Conservation (phyloP, 768 basidiomycete genomes). For the Leccinum disarticulatum region DNA sequence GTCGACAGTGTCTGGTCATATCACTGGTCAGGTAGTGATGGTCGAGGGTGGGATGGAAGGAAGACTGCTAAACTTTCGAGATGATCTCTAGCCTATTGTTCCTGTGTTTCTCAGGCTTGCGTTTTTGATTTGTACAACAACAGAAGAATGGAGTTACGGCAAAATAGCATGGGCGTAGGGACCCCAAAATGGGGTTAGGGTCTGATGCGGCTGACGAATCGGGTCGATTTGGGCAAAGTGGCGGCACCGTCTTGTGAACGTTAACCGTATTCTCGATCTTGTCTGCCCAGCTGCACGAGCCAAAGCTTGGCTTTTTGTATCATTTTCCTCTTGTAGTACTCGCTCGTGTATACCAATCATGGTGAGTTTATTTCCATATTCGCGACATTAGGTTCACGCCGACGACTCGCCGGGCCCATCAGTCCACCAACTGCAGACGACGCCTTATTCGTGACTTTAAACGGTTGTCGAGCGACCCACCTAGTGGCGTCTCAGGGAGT, state of each 20-base stretch:
- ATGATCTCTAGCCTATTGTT: constrained; percentile 26
- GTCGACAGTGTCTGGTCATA: constrained; percentile 61
- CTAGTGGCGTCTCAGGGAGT: constrained; percentile 93
- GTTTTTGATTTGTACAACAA: neutral
- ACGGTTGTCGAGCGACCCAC: constrained; percentile 90
- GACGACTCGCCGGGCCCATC: neutral
- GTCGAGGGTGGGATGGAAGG: constrained; percentile 82
- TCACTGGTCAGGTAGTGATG: constrained; percentile 70
- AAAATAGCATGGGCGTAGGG: neutral
- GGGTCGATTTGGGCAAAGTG: neutral
- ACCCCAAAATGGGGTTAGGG: constrained; percentile 25
- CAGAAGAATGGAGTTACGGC: too few relatives aligned
- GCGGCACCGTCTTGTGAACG: neutral
- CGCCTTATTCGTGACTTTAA: constrained; percentile 99
- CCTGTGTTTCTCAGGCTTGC: neutral
- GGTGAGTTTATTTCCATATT: constrained; percentile 14
- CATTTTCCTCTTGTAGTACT: neutral
- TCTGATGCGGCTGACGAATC: constrained; percentile 25
- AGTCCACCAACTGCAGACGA: constrained; percentile 94
- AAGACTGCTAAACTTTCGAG: constrained; percentile 43
- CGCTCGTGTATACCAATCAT: constrained; percentile 12
- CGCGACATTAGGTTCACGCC: neutral
- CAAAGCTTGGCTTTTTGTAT: neutral
- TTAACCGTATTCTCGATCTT: constrained; percentile 8
- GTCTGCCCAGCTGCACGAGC: neutral